A percentile compares a stretch with the other conserved stretches of the same genome.
These are phyloP conservation scores for Fragaria nilgerrensis DNA, from an alignment of 306 rosid species.

Conservation along the genomic window DNA sequence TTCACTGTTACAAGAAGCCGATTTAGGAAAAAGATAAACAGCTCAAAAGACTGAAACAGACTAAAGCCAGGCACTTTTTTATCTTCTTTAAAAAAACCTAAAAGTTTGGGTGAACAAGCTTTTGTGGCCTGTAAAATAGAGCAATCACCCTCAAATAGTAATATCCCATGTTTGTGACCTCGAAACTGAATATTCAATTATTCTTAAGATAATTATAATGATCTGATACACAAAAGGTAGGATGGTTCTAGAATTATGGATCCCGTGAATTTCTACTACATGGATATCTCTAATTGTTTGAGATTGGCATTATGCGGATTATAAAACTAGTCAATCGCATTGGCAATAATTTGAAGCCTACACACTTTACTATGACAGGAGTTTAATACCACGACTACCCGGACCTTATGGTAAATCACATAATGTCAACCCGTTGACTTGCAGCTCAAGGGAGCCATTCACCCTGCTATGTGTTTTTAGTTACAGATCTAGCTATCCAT, in stretches of 20 bases:
- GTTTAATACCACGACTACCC: background rate
- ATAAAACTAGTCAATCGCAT: background rate
- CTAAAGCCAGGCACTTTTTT: background rate
- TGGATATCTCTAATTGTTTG: background rate
- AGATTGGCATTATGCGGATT: background rate
- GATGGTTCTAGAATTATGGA: background rate
- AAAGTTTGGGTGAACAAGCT: background rate
- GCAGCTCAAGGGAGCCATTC: background rate
- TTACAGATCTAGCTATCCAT: background rate
- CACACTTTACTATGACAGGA: background rate
- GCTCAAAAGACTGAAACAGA: conserved; percentile 7
- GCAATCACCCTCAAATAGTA: background rate
- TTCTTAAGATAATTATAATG: background rate
- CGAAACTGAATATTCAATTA: background rate
- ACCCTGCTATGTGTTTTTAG: background rate
- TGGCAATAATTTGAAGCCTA: background rate
- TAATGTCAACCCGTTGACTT: background rate
- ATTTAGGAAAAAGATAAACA: background rate
- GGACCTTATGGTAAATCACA: background rate
- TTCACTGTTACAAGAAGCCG: background rate
- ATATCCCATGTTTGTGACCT: background rate
- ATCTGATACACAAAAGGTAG: background rate
- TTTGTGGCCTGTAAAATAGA: background rate
- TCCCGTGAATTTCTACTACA: conserved; percentile 1
- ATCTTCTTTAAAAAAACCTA: background rate